Evolutionary conservation across 495 filamentous ascomycete species (phyloP), one percentile per base, ranked within the genome.

Genomic region (Aspergillus mulundensis): DNA sequence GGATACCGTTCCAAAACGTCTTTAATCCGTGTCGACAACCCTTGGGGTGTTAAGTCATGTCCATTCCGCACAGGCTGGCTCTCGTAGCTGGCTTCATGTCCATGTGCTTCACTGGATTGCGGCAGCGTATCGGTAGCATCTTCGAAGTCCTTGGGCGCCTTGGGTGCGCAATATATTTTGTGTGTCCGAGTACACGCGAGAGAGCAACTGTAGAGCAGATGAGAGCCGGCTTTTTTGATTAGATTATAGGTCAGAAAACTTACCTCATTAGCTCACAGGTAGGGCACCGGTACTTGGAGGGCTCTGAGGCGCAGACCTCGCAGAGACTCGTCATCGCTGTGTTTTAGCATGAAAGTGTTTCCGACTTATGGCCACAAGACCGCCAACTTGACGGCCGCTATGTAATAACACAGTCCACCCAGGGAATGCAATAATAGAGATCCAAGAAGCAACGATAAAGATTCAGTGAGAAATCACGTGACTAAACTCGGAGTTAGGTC

Each of bases 121-220:
- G 67, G 25, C 10, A 61, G 50, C 38, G 57, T 52, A 55, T 78
- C 70, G 54, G 62, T 76, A 28, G 70, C 61, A 59, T 81, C 64
- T 43, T 65, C 50, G 47, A 50, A 28, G 21, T 40, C 15, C 32
- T 59, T 65, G 42, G 45, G 57, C 44, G 62, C 57, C 58, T 74
- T 74, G 15, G 73, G 72, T 20, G 73, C 67, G 56, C 75, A 77
- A 53, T 75, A 76, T 39, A 76, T 75, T 62, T 78, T 86, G 72
- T 91, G 87, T 24, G 76, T 68, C 59, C 80, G 82, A 53, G 81
- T 87, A 68, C 87, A 91, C 21, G 77, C 70, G 43, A 88, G 75
- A 1, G 87, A 90, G 61, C 87, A 91, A 63, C 87, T 91, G 43
- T 57, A n/a, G 43, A 50, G 19, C 10, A 36, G 38, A 32, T 34